Percentiles rank a stretch among this genome's conserved stretches.
Conservation (phyloP, 495 filamentous ascomycete species). For the Hypomontagnella monticulosa region DNA sequence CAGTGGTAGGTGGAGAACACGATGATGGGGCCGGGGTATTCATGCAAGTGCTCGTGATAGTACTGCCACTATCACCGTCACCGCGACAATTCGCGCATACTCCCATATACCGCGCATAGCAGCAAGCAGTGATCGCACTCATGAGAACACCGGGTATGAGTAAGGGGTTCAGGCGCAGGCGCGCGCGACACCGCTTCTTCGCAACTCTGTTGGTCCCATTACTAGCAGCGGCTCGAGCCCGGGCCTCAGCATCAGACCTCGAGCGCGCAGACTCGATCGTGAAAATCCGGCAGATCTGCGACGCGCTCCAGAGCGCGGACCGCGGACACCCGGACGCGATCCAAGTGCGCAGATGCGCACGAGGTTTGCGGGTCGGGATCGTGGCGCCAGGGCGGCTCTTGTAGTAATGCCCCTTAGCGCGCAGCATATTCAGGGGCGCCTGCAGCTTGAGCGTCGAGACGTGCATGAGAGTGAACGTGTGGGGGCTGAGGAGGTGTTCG, state of each 20-base stretch:
- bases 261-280: slow-evolving; percentile 21
- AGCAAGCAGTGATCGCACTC: slow-evolving; percentile 47
- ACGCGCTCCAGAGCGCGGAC: slow-evolving; percentile 39
- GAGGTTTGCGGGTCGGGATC: slow-evolving; percentile 38
- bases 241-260: neutral
- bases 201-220: no score
- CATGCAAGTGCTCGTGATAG: neutral
- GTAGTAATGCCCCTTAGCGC: slow-evolving; percentile 36
- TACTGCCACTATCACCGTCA: neutral
- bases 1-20: no score
- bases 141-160: slow-evolving; percentile 42
- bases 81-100: slow-evolving; percentile 40
- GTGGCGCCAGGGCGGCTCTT: slow-evolving; percentile 29
- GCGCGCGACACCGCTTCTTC: neutral
- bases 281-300: slow-evolving; percentile 43
- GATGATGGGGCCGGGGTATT: neutral
- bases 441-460: slow-evolving; percentile 42
- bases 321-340: slow-evolving; percentile 35
- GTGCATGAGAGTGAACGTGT: slow-evolving; percentile 45
- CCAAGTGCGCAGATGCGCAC: slow-evolving; percentile 42
- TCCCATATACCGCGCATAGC: slow-evolving; percentile 37
- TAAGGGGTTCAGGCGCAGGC: slow-evolving; percentile 44
- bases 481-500: slow-evolving; percentile 29
- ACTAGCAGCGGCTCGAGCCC: no score
- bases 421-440: slow-evolving; percentile 43